Conservation (phyloP, 306 rosid species). For the Cicer chorassanicum region DNA sequence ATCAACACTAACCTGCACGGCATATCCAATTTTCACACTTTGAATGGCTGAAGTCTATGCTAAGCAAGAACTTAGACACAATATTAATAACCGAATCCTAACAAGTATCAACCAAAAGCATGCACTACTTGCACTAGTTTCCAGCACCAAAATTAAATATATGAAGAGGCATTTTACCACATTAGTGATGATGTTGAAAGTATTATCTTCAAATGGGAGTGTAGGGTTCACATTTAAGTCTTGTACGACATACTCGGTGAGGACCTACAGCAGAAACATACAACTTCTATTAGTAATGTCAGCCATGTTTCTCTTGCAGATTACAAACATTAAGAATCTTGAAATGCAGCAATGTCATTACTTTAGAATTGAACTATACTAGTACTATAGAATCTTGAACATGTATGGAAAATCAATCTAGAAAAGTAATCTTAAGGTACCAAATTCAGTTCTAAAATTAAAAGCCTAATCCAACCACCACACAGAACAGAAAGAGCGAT, state of each 20-base stretch:
- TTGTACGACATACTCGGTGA: conserved; percentile 67
- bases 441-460: conserved; percentile 10
- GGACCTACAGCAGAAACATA: conserved; percentile 58
- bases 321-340: conserved; percentile 4
- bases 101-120: background rate
- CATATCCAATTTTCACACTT: conserved; percentile 29
- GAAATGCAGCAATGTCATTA: conserved; percentile 3
- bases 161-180: conserved; percentile 54
- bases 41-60: conserved; percentile 14
- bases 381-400: background rate
- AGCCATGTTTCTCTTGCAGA: conserved; percentile 14
- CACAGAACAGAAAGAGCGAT: background rate
- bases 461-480: background rate
- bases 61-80: conserved; percentile 7
- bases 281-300: conserved; percentile 27
- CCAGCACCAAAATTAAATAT: conserved; percentile 11
- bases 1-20: conserved; percentile 81
- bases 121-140: conserved; percentile 27
- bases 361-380: conserved; percentile 13
- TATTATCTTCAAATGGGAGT: conserved; percentile 73
- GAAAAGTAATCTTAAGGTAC: conserved; percentile 10
- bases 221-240: conserved; percentile 77
- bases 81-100: conserved; percentile 5
- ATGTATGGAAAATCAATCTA: conserved; percentile 10
- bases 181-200: conserved; percentile 75